Percentiles rank a stretch among this genome's conserved stretches.
Evolutionary conservation across 306 rosid genomes (phyloP).

Genomic region (Pterocarpus macrocarpus): DNA sequence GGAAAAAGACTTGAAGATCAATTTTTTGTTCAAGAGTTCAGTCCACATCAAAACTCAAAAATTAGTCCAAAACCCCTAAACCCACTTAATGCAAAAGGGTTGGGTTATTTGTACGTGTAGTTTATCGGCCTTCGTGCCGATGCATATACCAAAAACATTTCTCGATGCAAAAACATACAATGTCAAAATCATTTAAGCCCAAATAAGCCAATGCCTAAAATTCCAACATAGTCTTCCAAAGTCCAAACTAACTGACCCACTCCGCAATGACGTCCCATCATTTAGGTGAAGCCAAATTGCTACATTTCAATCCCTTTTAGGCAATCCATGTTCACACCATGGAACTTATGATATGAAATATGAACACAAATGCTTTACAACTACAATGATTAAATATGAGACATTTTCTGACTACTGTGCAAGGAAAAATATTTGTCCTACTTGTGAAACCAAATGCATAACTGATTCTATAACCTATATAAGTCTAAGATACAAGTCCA

Average conservation of each 20-base stretch:
- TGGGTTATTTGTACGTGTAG: too few relatives aligned
- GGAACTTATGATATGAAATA: neutral
- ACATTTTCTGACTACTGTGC: neutral
- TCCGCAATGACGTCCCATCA: neutral
- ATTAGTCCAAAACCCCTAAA: too few relatives aligned
- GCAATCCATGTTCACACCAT: conserved; percentile 12
- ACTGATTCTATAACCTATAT: neutral
- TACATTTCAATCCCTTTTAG: conserved; percentile 1
- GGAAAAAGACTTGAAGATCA: too few relatives aligned
- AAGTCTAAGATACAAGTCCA: neutral
- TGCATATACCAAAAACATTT: too few relatives aligned
- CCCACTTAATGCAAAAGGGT: too few relatives aligned
- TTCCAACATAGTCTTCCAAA: neutral
- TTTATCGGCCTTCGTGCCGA: too few relatives aligned
- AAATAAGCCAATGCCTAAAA: too few relatives aligned
- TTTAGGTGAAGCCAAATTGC: conserved; percentile 1
- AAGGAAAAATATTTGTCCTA: neutral
- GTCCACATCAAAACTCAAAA: too few relatives aligned
- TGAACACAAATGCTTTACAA: neutral
- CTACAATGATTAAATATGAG: conserved; percentile 7
- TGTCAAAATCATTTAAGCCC: too few relatives aligned
- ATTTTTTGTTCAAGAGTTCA: too few relatives aligned
- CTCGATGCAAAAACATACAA: too few relatives aligned
- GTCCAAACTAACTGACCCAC: neutral
- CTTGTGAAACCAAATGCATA: neutral